Percentiles rank a stretch among this genome's conserved stretches.
phyloP scores from a whole-genome alignment of 108 stramenopile genomes.

The Cylindrotheca fusiformis region DNA sequence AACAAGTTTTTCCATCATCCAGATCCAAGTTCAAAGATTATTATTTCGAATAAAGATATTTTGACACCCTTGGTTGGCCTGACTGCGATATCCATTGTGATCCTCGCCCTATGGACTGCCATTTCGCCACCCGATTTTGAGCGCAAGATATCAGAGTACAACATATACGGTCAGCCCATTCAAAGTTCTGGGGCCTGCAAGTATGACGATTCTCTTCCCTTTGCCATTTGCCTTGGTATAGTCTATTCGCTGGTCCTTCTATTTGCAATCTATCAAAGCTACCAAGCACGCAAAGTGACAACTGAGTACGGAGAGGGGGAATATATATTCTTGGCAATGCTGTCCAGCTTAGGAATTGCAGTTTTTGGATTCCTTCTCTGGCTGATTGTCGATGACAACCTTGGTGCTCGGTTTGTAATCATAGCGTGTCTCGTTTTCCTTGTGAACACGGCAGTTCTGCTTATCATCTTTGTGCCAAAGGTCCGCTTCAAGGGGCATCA shows the following conservation, averaged over 20 bases:
- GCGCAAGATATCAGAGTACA: not conserved
- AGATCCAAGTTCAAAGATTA: constrained; percentile 27
- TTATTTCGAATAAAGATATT: constrained; percentile 36
- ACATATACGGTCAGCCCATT: not conserved
- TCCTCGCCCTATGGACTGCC: constrained; percentile 1
- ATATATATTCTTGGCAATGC: constrained; percentile 40
- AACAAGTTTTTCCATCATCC: constrained; percentile 26
- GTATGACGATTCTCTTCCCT: constrained; percentile 7
- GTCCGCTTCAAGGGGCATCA: constrained; percentile 6
- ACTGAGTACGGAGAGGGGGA: constrained; percentile 43
- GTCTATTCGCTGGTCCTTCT: not conserved
- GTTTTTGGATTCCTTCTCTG: not conserved
- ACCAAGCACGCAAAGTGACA: constrained; percentile 8
- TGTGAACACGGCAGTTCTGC: not conserved
- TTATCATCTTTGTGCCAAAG: constrained; percentile 28
- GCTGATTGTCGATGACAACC: not conserved
- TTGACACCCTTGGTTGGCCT: constrained; percentile 28
- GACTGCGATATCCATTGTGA: not conserved
- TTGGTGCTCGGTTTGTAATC: not conserved
- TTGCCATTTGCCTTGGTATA: constrained; percentile 15
- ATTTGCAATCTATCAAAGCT: not conserved
- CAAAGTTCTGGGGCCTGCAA: constrained; percentile 9
- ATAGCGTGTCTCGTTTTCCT: constrained; percentile 3
- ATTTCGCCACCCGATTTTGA: not conserved
- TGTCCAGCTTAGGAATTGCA: constrained; percentile 3